Evolutionary conservation across 2,329 filamentous ascomycete species (phyloP), one percentile per base, ranked within the genome.

Genomic region (Didymella pinodella): DNA sequence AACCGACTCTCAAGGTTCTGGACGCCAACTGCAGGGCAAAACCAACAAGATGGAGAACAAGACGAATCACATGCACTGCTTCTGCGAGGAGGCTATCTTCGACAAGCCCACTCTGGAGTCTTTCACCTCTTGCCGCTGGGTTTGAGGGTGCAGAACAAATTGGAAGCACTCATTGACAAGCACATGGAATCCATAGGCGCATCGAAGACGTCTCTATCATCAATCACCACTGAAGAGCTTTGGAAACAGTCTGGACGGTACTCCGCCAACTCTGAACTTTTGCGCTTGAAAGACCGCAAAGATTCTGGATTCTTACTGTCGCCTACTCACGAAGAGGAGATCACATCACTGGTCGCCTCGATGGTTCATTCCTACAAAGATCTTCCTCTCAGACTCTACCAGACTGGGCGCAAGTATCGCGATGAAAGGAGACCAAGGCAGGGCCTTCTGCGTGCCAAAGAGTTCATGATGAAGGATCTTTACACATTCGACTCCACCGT

Each of bases 401-500:
- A 99, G 75, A 95, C 95, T 48, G 89, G 92, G 29, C 86, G 94
- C 46, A 99, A 99, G 77, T 99, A 98, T 72, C 88, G 95, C 48
- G 95, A 99, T 79, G 95, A 99, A 78, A 85, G 90, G 56, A 86
- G 95, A 26, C 95, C 95, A 20, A 86, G 95, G 31, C 91, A 96
- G 68, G 95, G 95, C 12, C 82, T 99, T 2, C 82, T 99, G 8
- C 88, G 95, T 10, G 90, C 92, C 0, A 88, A 93, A 61, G 95
- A 99, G 72, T 99, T 99, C 70, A 80, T 92, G 67, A 99, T 99
- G 95, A 99, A 99, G 77, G 95, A 99, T 76, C 84, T 99, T 0
- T 99, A 99, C 75, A 97, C 93, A 0, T 99, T 99, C 72, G 95
- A 99, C 72, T 80, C 84, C 34, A 89, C 84, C 4, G 75, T 82